Percentiles rank a stretch among this genome's conserved stretches.
Conservation (phyloP, 768 basidiomycete genomes). For the Gloeopeniophorella convolvens region DNA sequence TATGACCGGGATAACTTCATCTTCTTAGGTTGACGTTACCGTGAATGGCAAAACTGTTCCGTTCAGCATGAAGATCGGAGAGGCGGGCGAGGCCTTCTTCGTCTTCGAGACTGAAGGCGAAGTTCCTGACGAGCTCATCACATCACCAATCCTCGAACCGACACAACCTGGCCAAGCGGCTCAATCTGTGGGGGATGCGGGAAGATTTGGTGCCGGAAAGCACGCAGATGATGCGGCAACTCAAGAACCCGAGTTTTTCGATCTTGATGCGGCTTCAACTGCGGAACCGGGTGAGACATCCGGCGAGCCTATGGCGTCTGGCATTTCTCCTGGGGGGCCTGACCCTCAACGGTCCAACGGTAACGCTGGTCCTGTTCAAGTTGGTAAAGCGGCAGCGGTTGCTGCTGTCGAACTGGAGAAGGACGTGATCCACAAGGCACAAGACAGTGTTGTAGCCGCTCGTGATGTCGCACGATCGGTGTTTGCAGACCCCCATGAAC, state of each 20-base stretch:
- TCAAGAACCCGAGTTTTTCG: slow-evolving; percentile 76
- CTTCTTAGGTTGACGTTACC: slow-evolving; percentile 70
- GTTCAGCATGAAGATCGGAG: slow-evolving; percentile 97
- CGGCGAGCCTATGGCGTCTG: neutral
- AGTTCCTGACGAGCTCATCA: slow-evolving; percentile 88
- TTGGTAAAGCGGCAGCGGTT: slow-evolving; percentile 24
- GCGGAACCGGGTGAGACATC: neutral
- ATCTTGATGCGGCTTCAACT: slow-evolving; percentile 52
- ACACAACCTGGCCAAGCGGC: slow-evolving; percentile 36
- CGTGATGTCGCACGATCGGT: slow-evolving; percentile 21
- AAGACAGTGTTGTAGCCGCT: slow-evolving; percentile 15
- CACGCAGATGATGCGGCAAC: slow-evolving; percentile 24
- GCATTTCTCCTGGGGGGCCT: neutral
- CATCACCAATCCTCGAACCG: slow-evolving; percentile 80
- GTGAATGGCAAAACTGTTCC: slow-evolving; percentile 85
- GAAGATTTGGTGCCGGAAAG: slow-evolving; percentile 38
- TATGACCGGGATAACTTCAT: neutral
- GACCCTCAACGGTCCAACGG: neutral
- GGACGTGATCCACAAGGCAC: slow-evolving; percentile 24
- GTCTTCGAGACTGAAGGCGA: slow-evolving; percentile 96
- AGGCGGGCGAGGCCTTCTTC: slow-evolving; percentile 98
- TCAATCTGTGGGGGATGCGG: slow-evolving; percentile 27
- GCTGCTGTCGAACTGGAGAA: slow-evolving; percentile 26
- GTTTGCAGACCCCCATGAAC: slow-evolving; percentile 13
- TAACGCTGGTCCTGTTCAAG: slow-evolving; percentile 19